Percentiles rank a stretch among this genome's conserved stretches.
Conservation (phyloP, 345 rosid species). For the Luvunga scandens region DNA sequence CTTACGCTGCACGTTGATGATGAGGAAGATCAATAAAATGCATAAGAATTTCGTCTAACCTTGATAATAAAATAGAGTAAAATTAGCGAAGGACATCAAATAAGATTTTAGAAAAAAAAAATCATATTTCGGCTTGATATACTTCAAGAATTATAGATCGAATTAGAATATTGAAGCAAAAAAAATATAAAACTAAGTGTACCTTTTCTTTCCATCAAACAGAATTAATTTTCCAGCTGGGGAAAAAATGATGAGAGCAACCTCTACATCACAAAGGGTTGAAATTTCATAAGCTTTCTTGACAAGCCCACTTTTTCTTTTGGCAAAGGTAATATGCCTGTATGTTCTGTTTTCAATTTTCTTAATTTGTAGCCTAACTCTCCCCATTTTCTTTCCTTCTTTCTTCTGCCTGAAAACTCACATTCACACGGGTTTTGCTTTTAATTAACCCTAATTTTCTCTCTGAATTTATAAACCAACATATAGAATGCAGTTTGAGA, state of each 20-base stretch:
- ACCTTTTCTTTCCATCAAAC: constrained; percentile 22
- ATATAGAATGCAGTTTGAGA: not conserved
- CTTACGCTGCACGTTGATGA: constrained; percentile 4
- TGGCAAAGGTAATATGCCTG: constrained; percentile 24
- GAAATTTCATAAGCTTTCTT: constrained; percentile 36
- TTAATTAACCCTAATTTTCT: not conserved
- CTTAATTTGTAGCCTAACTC: constrained; percentile 2
- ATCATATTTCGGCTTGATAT: not conserved
- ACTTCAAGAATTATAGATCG: not conserved
- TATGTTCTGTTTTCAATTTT: constrained; percentile 3
- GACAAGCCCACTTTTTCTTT: constrained; percentile 31
- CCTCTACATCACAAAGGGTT: constrained; percentile 24
- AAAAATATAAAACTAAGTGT: not conserved
- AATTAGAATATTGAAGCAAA: not conserved
- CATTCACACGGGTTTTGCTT: not conserved
- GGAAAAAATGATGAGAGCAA: constrained; percentile 27
- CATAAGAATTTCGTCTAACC: constrained; percentile 9
- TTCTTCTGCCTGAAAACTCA: not conserved
- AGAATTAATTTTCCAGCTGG: constrained; percentile 29
- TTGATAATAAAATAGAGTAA: not conserved
- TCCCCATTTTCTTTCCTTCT: constrained; percentile 8
- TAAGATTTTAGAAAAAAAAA: not conserved
- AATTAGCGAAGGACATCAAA: not conserved
- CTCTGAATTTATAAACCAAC: not conserved
- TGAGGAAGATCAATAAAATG: constrained; percentile 1